Evolutionary conservation across 352 stramenopile genomes (phyloP).

Genomic region (Plasmopara viticola): DNA sequence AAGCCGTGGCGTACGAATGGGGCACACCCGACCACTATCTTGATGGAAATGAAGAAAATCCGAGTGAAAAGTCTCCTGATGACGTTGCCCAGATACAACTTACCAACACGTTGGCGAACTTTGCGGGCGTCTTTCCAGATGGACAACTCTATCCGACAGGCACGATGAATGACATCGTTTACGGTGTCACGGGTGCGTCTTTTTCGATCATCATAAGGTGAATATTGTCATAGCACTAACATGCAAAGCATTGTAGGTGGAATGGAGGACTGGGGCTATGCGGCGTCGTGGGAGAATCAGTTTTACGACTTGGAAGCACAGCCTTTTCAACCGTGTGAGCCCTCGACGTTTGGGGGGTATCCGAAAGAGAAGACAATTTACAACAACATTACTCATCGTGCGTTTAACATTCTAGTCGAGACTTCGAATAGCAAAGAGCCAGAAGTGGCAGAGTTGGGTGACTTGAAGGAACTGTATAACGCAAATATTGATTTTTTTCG

Average conservation of each 20-base stretch:
- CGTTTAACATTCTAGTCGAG: slow-evolving; percentile 96
- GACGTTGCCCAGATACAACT: slow-evolving; percentile 63
- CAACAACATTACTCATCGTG: slow-evolving; percentile 89
- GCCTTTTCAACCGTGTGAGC: slow-evolving; percentile 76
- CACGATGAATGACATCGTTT: slow-evolving; percentile 96
- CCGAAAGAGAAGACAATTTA: slow-evolving; percentile 86
- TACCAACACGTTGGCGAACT: slow-evolving; percentile 52
- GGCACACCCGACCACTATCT: slow-evolving; percentile 88
- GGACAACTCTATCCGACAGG: slow-evolving; percentile 69
- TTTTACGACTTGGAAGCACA: slow-evolving; percentile 24
- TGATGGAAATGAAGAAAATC: slow-evolving; percentile 26
- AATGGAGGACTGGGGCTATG: slow-evolving; percentile 98
- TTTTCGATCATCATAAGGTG: too few relatives aligned
- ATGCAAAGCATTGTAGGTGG: slow-evolving; percentile 39
- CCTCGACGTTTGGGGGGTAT: slow-evolving; percentile 89
- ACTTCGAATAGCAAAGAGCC: slow-evolving; percentile 91
- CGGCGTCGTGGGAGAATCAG: slow-evolving; percentile 82
- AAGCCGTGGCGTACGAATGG: slow-evolving; percentile 97
- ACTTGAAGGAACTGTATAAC: slow-evolving; percentile 55
- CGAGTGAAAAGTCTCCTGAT: slow-evolving; percentile 75
- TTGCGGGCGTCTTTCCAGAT: slow-evolving; percentile 66
- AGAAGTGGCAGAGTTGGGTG: slow-evolving; percentile 57
- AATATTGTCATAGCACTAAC: too few relatives aligned
- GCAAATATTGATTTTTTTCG: slow-evolving; percentile 61
- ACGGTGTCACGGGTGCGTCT: slow-evolving; percentile 81